A percentile compares a stretch with the other conserved stretches of the same genome.
Evolutionary conservation across 768 basidiomycete species (phyloP).

Genomic region (Obba rivulosa): DNA sequence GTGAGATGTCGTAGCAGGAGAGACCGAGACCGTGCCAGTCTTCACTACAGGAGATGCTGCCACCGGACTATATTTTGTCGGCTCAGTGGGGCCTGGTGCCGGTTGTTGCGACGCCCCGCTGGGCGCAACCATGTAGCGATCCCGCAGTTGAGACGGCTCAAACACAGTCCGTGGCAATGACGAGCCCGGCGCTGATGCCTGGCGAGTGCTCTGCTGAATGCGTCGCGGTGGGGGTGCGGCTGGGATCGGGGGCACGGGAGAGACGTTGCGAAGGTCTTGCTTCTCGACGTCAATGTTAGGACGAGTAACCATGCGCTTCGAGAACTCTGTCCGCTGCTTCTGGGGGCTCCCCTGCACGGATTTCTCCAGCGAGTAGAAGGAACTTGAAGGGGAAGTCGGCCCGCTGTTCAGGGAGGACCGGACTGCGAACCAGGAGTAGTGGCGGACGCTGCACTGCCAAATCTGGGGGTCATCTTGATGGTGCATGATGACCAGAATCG

Average conservation of each 20-base stretch:
- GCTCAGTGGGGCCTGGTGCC: neutral
- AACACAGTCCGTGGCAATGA: neutral
- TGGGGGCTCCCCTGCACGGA: conserved; percentile 37
- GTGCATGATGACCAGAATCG: conserved; percentile 38
- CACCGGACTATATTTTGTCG: too few relatives aligned
- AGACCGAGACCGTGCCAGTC: too few relatives aligned
- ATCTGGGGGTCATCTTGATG: conserved; percentile 40
- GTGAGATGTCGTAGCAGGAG: too few relatives aligned
- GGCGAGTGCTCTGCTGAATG: neutral
- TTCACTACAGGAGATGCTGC: too few relatives aligned
- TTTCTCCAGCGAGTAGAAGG: conserved; percentile 28
- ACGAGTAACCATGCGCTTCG: conserved; percentile 5
- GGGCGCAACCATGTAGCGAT: neutral
- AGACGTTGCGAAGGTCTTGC: neutral
- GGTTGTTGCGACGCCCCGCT: neutral
- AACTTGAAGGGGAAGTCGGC: conserved; percentile 28
- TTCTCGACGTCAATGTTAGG: conserved; percentile 5
- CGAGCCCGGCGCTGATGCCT: neutral
- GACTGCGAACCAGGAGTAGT: conserved; percentile 32
- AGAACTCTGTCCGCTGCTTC: conserved; percentile 29
- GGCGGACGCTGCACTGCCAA: conserved; percentile 46
- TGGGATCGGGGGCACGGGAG: neutral
- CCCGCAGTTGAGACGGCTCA: neutral
- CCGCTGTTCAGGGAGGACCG: conserved; percentile 26
- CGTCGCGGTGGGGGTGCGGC: neutral